Conservation (phyloP, 73 alveolate genomes). For the Effrenium voratum region DNA sequence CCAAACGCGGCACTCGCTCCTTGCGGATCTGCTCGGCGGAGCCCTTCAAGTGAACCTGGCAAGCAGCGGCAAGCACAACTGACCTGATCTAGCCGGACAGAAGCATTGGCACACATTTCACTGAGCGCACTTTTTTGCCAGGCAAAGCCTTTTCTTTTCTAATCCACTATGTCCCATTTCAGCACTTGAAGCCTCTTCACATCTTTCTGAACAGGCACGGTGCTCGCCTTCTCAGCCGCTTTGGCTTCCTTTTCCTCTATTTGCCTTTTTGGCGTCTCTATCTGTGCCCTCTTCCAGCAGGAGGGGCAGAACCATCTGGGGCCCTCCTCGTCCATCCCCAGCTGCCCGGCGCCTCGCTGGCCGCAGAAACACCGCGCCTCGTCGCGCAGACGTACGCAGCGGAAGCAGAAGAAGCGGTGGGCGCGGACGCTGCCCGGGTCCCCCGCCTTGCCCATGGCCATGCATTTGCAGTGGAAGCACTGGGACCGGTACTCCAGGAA, state of each 20-base stretch:
- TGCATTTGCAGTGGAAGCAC: conserved; percentile 46
- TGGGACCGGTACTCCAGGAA: conserved; percentile 42
- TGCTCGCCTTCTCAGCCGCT: too few relatives aligned
- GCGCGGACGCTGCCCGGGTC: conserved; percentile 83
- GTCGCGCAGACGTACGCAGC: conserved; percentile 33
- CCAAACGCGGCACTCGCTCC: too few relatives aligned
- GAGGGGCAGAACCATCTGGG: conserved; percentile 68
- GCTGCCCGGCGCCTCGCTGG: conserved; percentile 11
- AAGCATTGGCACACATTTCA: neutral
- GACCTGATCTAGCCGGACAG: neutral
- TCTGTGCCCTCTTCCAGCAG: neutral
- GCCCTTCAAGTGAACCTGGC: conserved; percentile 64
- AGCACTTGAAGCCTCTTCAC: neutral
- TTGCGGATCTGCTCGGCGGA: conserved; percentile 91
- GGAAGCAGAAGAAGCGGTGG: conserved; percentile 85
- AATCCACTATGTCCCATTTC: conserved; percentile 67
- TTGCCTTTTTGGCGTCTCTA: too few relatives aligned
- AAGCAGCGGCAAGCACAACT: neutral
- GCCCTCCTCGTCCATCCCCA: conserved; percentile 22
- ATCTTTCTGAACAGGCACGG: neutral
- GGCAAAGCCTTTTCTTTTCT: too few relatives aligned
- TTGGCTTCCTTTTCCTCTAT: too few relatives aligned
- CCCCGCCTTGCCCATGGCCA: conserved; percentile 55
- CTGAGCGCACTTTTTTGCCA: too few relatives aligned
- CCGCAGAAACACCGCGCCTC: conserved; percentile 44